Percentiles rank a stretch among this genome's conserved stretches.
These are phyloP conservation scores for Penicillium coffeae DNA, from an alignment of 495 filamentous ascomycete species.

Conservation along the genomic window DNA sequence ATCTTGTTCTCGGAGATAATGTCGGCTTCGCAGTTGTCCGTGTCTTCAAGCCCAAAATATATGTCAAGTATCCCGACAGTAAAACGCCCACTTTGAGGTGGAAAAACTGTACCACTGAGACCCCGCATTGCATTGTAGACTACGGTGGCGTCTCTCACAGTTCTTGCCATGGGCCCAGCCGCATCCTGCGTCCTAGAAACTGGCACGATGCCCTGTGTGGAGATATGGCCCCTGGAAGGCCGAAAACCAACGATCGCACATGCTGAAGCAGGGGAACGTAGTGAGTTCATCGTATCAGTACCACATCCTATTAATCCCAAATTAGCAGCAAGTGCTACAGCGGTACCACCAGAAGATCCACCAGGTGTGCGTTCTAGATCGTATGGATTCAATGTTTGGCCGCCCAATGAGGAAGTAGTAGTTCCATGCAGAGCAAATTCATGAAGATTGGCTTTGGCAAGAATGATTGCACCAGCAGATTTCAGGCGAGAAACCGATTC, in stretches of 20 bases:
- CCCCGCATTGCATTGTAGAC: constrained; percentile 55
- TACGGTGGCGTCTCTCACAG: constrained; percentile 49
- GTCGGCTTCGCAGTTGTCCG: constrained; percentile 38
- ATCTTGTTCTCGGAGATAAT: constrained; percentile 54
- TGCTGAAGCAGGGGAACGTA: constrained; percentile 59
- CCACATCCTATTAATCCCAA: constrained; percentile 56
- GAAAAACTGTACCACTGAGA: background rate
- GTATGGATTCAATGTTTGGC: constrained; percentile 62
- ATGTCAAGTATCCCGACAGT: constrained; percentile 40
- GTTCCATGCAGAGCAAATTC: constrained; percentile 63
- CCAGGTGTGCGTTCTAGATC: constrained; percentile 59
- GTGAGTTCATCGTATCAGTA: constrained; percentile 61
- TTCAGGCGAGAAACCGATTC: constrained; percentile 43
- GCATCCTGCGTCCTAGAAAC: constrained; percentile 60
- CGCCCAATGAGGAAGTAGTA: constrained; percentile 55
- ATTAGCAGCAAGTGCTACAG: constrained; percentile 55
- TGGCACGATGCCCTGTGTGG: constrained; percentile 51
- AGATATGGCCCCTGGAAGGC: constrained; percentile 55
- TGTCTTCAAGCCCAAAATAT: constrained; percentile 36
- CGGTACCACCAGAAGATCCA: constrained; percentile 61
- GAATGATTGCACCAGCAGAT: constrained; percentile 57
- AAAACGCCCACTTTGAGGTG: background rate
- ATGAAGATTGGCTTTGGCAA: constrained; percentile 64
- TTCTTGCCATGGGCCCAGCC: constrained; percentile 56
- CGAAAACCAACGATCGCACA: constrained; percentile 58